These are phyloP conservation scores for Tolypocladium tropicale DNA, from an alignment of 2,329 filamentous ascomycete genomes.

Conservation along the genomic window DNA sequence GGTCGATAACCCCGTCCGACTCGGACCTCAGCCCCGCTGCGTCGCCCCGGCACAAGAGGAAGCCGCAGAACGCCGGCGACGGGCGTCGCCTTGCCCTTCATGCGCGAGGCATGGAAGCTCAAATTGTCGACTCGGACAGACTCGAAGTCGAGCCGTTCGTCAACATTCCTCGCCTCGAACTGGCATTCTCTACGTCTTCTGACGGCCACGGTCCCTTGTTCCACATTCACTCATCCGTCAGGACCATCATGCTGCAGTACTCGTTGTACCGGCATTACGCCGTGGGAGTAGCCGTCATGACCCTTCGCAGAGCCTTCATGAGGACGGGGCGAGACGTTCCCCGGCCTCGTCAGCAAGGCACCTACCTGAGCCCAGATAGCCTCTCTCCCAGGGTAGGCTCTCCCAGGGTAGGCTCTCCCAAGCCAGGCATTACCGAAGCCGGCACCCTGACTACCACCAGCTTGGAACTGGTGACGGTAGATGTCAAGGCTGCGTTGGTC, in stretches of 20 bases:
- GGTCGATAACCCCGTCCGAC: constrained; percentile 58
- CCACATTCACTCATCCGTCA: constrained; percentile 73
- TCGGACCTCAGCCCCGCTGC: constrained; percentile 41
- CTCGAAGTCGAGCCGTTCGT: constrained; percentile 82
- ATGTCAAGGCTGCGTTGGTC: constrained; percentile 70
- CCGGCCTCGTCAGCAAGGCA: constrained; percentile 20
- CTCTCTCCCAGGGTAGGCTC: constrained; percentile 21
- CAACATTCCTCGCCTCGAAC: constrained; percentile 75
- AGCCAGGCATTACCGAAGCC: constrained; percentile 12
- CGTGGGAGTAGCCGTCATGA: constrained; percentile 68
- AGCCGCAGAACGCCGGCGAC: constrained; percentile 52
- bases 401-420: constrained; percentile 7
- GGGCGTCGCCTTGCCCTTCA: constrained; percentile 75
- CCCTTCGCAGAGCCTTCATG: constrained; percentile 61
- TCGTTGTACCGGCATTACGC: constrained; percentile 92
- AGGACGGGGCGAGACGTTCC: constrained; percentile 35
- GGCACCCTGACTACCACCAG: constrained; percentile 21
- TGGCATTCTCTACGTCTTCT: constrained; percentile 74
- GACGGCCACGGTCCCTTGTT: constrained; percentile 82
- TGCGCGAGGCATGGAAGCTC: constrained; percentile 74
- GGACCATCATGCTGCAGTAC: constrained; percentile 74
- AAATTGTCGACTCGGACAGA: constrained; percentile 79
- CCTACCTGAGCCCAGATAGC: constrained; percentile 16
- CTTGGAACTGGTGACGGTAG: constrained; percentile 66
- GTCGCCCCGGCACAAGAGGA: constrained; percentile 36